phyloP scores from a whole-genome alignment of 2,329 filamentous ascomycete species.

The Stemphylium vesicarium region DNA sequence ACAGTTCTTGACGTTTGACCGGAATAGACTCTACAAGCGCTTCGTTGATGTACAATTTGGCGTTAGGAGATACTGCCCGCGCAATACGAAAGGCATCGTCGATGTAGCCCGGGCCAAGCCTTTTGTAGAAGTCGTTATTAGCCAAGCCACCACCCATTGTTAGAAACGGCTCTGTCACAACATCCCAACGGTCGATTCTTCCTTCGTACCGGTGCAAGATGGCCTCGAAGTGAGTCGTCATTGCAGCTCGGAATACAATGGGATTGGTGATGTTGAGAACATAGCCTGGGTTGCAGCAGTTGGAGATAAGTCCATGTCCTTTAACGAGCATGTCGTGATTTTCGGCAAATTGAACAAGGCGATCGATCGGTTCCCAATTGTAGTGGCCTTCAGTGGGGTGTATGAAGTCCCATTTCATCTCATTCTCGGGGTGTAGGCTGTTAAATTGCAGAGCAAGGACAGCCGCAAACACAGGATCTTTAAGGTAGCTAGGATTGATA shows the following conservation, averaged over 20 bases:
- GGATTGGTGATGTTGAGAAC: conserved; percentile 13
- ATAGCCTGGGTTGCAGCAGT: conserved; percentile 12
- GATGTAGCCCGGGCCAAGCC: conserved; percentile 5
- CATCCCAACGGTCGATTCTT: conserved; percentile 9
- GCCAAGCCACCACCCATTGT: conserved; percentile 8
- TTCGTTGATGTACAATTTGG: neutral
- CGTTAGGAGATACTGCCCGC: neutral
- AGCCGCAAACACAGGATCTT: conserved; percentile 9
- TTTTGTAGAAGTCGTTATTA: neutral
- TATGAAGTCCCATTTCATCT: conserved; percentile 11
- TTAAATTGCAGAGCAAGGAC: conserved; percentile 10
- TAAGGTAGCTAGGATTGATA: conserved; percentile 6
- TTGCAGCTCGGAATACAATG: conserved; percentile 1
- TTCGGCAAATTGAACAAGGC: conserved; percentile 1
- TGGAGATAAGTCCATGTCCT: conserved; percentile 14
- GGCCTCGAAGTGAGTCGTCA: conserved; percentile 14
- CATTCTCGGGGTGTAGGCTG: conserved; percentile 15
- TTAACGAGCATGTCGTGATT: conserved; percentile 12
- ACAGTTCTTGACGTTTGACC: too few relatives aligned
- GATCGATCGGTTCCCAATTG: conserved; percentile 8
- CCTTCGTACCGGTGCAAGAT: conserved; percentile 5
- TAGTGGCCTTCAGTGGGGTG: conserved; percentile 2
- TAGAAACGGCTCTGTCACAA: conserved; percentile 6
- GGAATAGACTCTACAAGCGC: too few relatives aligned
- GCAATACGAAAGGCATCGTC: conserved; percentile 8